Percentiles rank a stretch among this genome's conserved stretches.
phyloP scores from a whole-genome alignment of 257 asterid genomes.

The Osmanthus fragrans region DNA sequence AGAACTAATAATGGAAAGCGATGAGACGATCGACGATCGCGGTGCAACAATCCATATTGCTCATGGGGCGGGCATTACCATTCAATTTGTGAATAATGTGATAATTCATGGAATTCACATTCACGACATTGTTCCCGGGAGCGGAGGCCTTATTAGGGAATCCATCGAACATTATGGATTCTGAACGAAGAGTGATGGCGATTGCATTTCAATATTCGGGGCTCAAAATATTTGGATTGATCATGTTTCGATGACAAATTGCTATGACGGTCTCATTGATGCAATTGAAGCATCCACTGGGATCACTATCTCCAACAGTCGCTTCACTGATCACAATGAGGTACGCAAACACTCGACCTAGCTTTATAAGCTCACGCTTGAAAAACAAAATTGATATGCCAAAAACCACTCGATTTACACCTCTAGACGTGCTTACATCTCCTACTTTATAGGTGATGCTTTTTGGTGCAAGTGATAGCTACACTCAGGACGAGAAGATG shows the following conservation, averaged over 20 bases:
- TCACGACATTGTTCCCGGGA: constrained; percentile 27
- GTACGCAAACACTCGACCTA: neutral
- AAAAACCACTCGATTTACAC: neutral
- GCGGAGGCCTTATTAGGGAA: constrained; percentile 29
- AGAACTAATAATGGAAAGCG: constrained; percentile 28
- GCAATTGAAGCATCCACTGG: constrained; percentile 37
- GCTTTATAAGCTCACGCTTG: too few relatives aligned
- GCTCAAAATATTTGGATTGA: constrained; percentile 24
- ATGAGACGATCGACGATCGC: constrained; percentile 42
- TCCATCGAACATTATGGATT: constrained; percentile 28
- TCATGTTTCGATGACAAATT: constrained; percentile 35
- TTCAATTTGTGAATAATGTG: constrained; percentile 30
- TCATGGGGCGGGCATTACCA: constrained; percentile 36
- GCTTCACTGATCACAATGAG: constrained; percentile 40
- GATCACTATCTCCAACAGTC: constrained; percentile 38
- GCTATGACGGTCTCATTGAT: constrained; percentile 35
- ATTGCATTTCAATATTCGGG: constrained; percentile 33
- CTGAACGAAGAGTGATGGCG: constrained; percentile 36
- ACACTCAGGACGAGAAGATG: constrained; percentile 35
- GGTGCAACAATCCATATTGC: constrained; percentile 29
- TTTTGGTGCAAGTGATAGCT: constrained; percentile 30
- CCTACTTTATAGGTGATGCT: constrained; percentile 32
- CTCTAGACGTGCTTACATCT: neutral
- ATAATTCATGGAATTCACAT: constrained; percentile 38
- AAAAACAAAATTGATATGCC: neutral